Evolutionary conservation across 306 rosid genomes (phyloP).

Genomic region (Alnus rubra): DNA sequence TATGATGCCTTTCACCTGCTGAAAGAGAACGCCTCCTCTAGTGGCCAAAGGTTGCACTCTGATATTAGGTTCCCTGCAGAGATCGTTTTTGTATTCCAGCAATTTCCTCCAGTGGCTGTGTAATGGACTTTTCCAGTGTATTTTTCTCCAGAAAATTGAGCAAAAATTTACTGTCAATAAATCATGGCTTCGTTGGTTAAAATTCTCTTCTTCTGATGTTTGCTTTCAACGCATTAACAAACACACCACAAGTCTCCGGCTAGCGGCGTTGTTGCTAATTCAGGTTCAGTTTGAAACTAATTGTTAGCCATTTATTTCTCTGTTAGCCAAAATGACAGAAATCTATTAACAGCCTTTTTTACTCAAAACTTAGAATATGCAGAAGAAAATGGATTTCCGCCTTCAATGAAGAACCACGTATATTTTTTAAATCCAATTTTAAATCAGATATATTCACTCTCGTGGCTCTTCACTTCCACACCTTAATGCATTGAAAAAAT

Average conservation of each 20-base stretch:
- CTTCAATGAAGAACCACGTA: neutral
- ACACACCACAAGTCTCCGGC: too few species aligned
- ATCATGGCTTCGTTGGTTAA: too few species aligned
- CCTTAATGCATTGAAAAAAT: neutral
- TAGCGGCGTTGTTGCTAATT: too few species aligned
- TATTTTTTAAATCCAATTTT: neutral
- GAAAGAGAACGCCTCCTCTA: neutral
- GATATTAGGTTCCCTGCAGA: neutral
- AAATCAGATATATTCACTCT: constrained; percentile 1
- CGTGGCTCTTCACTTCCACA: neutral
- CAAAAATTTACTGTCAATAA: too few species aligned
- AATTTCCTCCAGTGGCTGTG: neutral
- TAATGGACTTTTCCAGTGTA: neutral
- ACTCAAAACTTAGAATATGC: neutral
- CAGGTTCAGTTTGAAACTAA: neutral
- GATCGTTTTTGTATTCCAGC: neutral
- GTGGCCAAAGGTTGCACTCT: neutral
- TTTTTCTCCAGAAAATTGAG: neutral
- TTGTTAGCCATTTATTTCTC: neutral
- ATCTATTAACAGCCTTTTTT: too few species aligned
- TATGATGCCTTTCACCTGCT: neutral
- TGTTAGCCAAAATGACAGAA: too few species aligned
- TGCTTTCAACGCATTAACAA: too few species aligned
- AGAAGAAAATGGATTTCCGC: neutral
- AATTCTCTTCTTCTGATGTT: too few species aligned